Base-by-base conservation (phyloP, 805 yeast species). In the Lachancea dasiensis region DNA sequence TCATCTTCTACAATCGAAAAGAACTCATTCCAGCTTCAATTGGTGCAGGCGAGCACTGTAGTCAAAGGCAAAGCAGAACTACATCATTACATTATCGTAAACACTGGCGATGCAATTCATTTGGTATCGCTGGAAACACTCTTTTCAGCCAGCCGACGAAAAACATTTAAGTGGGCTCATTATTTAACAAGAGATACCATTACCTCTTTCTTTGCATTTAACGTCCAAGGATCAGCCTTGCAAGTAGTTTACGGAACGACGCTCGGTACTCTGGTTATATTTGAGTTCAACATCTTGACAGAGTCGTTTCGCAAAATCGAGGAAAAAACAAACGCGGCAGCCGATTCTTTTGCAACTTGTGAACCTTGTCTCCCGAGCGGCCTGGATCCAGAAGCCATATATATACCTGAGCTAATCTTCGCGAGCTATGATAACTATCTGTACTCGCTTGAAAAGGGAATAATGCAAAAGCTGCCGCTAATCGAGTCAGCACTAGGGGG, bases 31-130 rank as follows among this genome's bases (percentile, higher is more conserved):
- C 13, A 23, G 7, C 14, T 38, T 3, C 34, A 38, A 23, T n/a
- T 38, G 10, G 34, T 35, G 9, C 35, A 38, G n/a, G 45, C 25
- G 6, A 31, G 42, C 4, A 26, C 16, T 5, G 27, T 27, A 6
- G 9, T 14, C 7, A 27, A 24, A 13, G 29, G 24, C 10, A 25
- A 24, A 17, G 29, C 31, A 3, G 38, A 31, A 13, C 20, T 26
- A 13, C 14, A 27, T 9, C 31, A 31, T 16, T 31, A 34, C 24
- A 9, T 49, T 7, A 28, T 51, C 5, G 15, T 51, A 2, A 47
- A 44, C 37, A 39, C 43, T 4, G 36, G 44, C 3, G 48, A 46
- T 28, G 50, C 48, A 18, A 31, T 52, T 8, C 48, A 44, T 27
- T 31, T 47, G 13, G 29, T 42, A 9, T 29, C 45, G 11, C 37